Percentiles rank a stretch among this genome's conserved stretches.
Evolutionary conservation across 2,329 filamentous ascomycete species (phyloP).

Genomic region (Aureobasidium sp.): DNA sequence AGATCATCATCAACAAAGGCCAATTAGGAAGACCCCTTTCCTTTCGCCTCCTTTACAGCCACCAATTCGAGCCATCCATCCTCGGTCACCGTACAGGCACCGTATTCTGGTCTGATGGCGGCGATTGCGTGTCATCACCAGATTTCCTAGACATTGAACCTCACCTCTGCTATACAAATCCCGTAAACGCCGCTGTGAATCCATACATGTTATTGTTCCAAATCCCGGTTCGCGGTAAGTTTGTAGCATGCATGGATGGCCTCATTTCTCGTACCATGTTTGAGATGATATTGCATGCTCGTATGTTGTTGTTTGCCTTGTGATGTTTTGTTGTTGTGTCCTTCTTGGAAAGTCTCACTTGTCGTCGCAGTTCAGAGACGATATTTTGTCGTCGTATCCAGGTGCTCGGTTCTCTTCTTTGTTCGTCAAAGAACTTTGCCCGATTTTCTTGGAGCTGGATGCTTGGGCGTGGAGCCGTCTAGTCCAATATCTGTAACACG

Average conservation of each 20-base stretch:
- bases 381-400: neutral
- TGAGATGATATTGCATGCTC: neutral
- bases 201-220: neutral
- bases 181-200: neutral
- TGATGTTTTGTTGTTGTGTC: neutral
- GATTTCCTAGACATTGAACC: neutral
- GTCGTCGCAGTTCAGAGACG: neutral
- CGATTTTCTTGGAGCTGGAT: too few relatives aligned
- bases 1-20: constrained; percentile 1
- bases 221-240: neutral
- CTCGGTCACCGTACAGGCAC: neutral
- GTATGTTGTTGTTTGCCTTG: neutral
- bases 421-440: too few relatives aligned
- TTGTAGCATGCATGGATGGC: neutral
- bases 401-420: too few relatives aligned
- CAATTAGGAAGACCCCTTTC: neutral
- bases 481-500: too few relatives aligned
- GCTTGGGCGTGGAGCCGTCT: too few relatives aligned
- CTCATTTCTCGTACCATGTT: constrained; percentile 8
- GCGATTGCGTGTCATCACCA: constrained; percentile 8
- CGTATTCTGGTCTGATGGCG: constrained; percentile 5
- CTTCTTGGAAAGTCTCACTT: neutral
- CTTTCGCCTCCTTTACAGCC: neutral
- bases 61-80: neutral
- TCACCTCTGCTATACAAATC: neutral